Conservation (phyloP, 2,329 filamentous ascomycete genomes). For the Ophiosphaerella korrae region DNA sequence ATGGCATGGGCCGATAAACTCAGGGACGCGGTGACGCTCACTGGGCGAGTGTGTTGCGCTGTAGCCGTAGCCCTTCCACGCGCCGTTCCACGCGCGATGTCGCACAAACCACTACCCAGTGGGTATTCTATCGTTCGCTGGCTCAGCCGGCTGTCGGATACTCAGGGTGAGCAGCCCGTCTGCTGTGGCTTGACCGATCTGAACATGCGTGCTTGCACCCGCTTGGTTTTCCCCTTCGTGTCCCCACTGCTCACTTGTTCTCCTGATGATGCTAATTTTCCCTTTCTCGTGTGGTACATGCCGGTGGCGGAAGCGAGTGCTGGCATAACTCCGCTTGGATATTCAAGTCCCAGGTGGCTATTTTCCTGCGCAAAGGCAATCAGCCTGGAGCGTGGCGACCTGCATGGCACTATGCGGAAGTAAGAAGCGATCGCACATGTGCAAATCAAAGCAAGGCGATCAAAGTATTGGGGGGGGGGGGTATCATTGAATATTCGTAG, state of each 20-base stretch:
- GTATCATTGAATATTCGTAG: conserved; percentile 25
- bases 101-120: too few relatives aligned
- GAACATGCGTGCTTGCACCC: not conserved
- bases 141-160: too few relatives aligned
- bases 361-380: too few relatives aligned
- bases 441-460: not conserved
- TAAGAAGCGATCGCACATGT: not conserved
- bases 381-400: not conserved
- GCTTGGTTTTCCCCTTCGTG: too few relatives aligned
- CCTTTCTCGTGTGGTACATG: conserved; percentile 13
- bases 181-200: not conserved
- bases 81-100: not conserved
- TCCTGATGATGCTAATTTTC: not conserved
- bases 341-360: conserved; percentile 11
- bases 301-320: conserved; percentile 1
- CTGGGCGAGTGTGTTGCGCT: conserved; percentile 5
- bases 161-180: not conserved
- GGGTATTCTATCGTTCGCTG: too few relatives aligned
- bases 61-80: not conserved
- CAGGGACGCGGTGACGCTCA: conserved; percentile 15
- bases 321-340: conserved; percentile 22
- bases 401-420: conserved; percentile 9
- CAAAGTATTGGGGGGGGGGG: conserved; percentile 8
- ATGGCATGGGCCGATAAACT: not conserved
- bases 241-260: not conserved